A percentile compares a stretch with the other conserved stretches of the same genome.
These are phyloP conservation scores for Fagopyrum homotropicum DNA, from an alignment of 148 eudicot genomes.

Conservation along the genomic window DNA sequence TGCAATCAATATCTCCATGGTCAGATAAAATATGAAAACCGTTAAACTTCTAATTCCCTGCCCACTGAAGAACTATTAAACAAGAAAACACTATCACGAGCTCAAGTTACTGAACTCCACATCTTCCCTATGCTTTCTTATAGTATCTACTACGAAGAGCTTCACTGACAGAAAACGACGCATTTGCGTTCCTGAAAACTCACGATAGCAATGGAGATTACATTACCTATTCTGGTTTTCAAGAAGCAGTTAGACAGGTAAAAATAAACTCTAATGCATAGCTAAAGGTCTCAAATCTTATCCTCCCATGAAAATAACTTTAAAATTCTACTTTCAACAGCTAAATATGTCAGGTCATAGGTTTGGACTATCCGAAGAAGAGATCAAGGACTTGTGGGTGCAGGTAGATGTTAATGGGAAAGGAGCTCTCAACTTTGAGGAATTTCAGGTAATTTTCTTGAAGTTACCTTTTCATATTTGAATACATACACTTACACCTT, in stretches of 20 bases:
- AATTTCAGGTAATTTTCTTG: constrained; percentile 57
- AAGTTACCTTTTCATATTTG: neutral
- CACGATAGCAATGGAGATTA: constrained; percentile 49
- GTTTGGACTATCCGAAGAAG: constrained; percentile 67
- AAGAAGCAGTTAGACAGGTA: constrained; percentile 81
- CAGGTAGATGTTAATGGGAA: constrained; percentile 91
- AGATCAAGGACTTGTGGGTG: constrained; percentile 83
- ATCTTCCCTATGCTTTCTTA: constrained; percentile 8
- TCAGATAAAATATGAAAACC: neutral
- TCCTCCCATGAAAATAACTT: neutral
- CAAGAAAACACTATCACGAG: neutral
- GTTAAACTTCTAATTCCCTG: neutral
- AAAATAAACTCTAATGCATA: neutral
- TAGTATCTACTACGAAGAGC: constrained; percentile 81
- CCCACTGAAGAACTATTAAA: neutral
- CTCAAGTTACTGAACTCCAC: neutral
- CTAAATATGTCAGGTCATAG: constrained; percentile 67
- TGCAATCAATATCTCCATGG: neutral
- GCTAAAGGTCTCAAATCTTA: neutral
- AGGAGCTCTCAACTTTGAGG: constrained; percentile 71
- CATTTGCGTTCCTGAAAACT: constrained; percentile 74
- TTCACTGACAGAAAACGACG: constrained; percentile 64
- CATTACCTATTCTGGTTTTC: constrained; percentile 67
- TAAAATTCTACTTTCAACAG: constrained; percentile 34
- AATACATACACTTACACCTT: neutral